phyloP scores from a whole-genome alignment of 441 rosid species.

The Corymbia citriodora region DNA sequence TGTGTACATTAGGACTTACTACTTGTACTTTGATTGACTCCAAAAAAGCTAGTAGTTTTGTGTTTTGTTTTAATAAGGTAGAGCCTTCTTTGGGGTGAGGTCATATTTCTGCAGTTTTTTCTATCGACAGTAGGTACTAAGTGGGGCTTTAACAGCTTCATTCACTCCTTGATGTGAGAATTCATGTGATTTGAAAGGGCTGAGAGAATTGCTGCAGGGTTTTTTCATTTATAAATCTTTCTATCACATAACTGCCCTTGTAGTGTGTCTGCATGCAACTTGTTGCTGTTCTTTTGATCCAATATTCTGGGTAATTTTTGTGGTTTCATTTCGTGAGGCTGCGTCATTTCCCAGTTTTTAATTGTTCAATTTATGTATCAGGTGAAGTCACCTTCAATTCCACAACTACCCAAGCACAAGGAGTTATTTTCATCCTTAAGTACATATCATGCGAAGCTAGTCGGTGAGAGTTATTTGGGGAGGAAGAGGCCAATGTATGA shows the following conservation, averaged over 20 bases:
- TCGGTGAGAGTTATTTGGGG: slow-evolving; percentile 93
- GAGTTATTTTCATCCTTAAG: slow-evolving; percentile 65
- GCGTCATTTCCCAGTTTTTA: neutral
- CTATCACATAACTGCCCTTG: neutral
- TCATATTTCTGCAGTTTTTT: neutral
- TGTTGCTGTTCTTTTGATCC: neutral
- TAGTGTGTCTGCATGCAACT: neutral
- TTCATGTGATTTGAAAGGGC: neutral
- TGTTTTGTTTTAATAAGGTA: neutral
- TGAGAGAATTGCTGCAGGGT: neutral
- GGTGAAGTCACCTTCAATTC: slow-evolving; percentile 74
- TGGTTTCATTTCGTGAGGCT: neutral
- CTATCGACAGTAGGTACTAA: neutral
- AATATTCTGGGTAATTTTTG: neutral
- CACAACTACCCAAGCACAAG: slow-evolving; percentile 77
- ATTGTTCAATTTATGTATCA: slow-evolving; percentile 9
- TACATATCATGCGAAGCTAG: slow-evolving; percentile 81
- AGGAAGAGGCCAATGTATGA: slow-evolving; percentile 84
- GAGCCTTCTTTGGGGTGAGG: neutral
- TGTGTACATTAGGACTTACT: neutral
- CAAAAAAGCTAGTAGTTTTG: neutral
- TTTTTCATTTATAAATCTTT: neutral
- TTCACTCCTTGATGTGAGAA: neutral
- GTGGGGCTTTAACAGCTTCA: neutral
- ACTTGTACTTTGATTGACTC: neutral